Evolutionary conservation across 1,139 yeast species (phyloP).

Genomic region (Blastobotrys indianensis): DNA sequence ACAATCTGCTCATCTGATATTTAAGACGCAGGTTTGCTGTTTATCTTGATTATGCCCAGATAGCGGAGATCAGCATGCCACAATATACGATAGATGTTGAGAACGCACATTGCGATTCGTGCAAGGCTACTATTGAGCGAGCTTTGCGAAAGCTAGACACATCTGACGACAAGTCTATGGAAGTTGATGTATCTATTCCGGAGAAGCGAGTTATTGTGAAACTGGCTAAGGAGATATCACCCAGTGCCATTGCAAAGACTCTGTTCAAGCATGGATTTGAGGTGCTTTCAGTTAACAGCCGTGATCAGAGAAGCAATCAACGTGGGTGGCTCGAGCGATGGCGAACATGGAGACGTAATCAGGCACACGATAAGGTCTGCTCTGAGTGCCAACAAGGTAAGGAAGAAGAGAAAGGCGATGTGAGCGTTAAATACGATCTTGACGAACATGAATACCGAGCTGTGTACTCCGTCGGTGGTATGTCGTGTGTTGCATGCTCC

Average conservation of each 20-base stretch:
- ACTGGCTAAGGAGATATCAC: conserved; percentile 14
- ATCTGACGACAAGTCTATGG: conserved; percentile 5
- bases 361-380: conserved; percentile 18
- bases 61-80: conserved; percentile 11
- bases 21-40: too few species aligned
- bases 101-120: conserved; percentile 50
- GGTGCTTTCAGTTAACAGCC: conserved; percentile 22
- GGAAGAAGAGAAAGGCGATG: conserved; percentile 9
- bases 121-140: conserved; percentile 39
- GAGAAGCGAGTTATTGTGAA: conserved; percentile 28
- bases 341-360: conserved; percentile 9
- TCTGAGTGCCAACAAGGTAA: conserved; percentile 18
- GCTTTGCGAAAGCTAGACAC: conserved; percentile 22
- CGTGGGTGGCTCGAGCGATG: conserved; percentile 14
- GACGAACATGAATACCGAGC: conserved; percentile 40
- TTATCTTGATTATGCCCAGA: too few species aligned
- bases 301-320: conserved; percentile 12
- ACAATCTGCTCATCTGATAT: too few species aligned
- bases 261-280: conserved; percentile 32
- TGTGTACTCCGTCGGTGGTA: conserved; percentile 52
- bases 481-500: conserved; percentile 62
- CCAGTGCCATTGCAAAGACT: conserved; percentile 18
- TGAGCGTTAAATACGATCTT: conserved; percentile 12
- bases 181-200: conserved; percentile 28
- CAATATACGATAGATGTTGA: conserved; percentile 29